A percentile compares a stretch with the other conserved stretches of the same genome.
Evolutionary conservation across 345 rosid genomes (phyloP).

Genomic region (Lumnitzera littorea): DNA sequence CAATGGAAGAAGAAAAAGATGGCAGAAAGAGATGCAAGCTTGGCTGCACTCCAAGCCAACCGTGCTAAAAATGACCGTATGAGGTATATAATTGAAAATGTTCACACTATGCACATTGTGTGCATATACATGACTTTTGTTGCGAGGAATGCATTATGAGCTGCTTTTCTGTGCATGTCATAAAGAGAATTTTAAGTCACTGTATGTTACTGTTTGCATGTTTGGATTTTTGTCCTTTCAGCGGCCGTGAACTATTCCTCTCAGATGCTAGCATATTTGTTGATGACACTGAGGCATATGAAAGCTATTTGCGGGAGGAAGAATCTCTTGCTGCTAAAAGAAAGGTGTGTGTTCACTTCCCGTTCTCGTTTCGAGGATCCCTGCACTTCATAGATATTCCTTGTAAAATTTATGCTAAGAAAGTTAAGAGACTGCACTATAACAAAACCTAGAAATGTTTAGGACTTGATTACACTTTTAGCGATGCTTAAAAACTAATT

Average conservation of each 20-base stretch:
- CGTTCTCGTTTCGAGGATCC: not conserved
- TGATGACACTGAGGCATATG: constrained; percentile 58
- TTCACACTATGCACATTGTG: not conserved
- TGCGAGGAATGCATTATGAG: too few relatives aligned
- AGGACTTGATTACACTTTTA: too few relatives aligned
- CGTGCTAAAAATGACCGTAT: constrained; percentile 59
- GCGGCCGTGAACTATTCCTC: constrained; percentile 58
- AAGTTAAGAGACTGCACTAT: too few relatives aligned
- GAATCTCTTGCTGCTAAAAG: constrained; percentile 23
- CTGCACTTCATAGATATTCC: not conserved
- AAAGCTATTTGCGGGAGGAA: constrained; percentile 44
- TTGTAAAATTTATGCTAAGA: too few relatives aligned
- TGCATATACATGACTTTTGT: not conserved
- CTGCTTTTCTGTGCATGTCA: too few relatives aligned
- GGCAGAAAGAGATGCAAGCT: constrained; percentile 47
- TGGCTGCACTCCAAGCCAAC: constrained; percentile 46
- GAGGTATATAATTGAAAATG: constrained; percentile 30
- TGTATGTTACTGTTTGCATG: constrained; percentile 7
- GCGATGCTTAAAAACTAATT: too few relatives aligned
- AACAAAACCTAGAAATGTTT: too few relatives aligned
- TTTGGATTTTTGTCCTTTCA: constrained; percentile 19
- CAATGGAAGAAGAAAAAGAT: constrained; percentile 61
- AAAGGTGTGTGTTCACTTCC: constrained; percentile 21
- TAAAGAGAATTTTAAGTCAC: not conserved
- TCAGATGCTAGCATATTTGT: constrained; percentile 54